Evolutionary conservation across 2,329 filamentous ascomycete genomes (phyloP).

Genomic region (Ascomycota sp.): DNA sequence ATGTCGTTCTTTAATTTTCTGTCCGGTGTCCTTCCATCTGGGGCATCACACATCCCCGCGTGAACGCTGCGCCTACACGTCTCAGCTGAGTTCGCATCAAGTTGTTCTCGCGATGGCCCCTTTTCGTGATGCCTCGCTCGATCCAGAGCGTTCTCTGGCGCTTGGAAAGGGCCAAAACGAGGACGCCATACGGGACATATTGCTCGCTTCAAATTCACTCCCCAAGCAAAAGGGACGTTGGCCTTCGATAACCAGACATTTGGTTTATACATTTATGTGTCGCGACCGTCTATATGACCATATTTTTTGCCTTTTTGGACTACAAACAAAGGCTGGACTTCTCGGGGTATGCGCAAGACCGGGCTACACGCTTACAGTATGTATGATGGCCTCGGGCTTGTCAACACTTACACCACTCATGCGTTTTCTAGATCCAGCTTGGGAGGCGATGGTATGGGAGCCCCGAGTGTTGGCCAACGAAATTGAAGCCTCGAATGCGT

Average conservation of each 20-base stretch:
- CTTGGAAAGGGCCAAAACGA: neutral
- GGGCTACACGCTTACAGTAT: constrained; percentile 1
- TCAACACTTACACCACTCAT: neutral
- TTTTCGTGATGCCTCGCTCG: neutral
- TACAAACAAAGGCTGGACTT: neutral
- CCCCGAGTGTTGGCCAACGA: constrained; percentile 1
- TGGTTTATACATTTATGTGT: constrained; percentile 1
- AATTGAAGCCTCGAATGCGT: constrained; percentile 1
- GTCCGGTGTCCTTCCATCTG: no score
- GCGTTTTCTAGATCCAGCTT: constrained; percentile 1
- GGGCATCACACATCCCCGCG: no score
- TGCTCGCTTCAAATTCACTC: neutral
- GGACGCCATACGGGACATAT: neutral
- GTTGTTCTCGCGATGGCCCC: neutral
- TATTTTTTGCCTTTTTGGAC: constrained; percentile 1
- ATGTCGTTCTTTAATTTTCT: no score
- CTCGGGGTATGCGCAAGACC: neutral
- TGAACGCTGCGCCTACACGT: no score
- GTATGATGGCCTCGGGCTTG: neutral
- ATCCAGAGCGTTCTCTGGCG: neutral
- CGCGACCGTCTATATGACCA: constrained; percentile 1
- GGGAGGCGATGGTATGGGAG: constrained; percentile 2
- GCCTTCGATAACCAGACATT: neutral
- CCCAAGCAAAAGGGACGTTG: neutral
- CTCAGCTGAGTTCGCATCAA: neutral